Evolutionary conservation across 2,329 filamentous ascomycete genomes (phyloP), one percentile per base, ranked within the genome.

Genomic region (Fusarium foetens): DNA sequence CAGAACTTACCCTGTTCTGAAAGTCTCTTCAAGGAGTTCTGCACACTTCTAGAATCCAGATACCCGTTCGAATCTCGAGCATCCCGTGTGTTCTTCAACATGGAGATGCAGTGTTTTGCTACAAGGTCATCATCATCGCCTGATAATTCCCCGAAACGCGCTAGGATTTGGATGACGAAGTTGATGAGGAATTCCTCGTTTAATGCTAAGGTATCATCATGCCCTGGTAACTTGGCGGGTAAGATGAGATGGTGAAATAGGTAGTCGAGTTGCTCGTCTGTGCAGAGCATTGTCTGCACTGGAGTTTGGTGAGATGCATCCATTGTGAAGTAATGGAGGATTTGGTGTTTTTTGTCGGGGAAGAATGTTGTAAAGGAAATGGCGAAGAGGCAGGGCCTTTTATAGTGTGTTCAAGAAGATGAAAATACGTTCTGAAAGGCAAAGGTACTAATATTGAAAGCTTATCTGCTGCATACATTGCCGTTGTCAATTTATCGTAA

Each of bases 351-450:
- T 11, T 27, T 45, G 5, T 5, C 1, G 3, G 3, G 16, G 3
- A 35, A 9, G n/a, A 23, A 19, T 23, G 6, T 23, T 48, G 7
- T 3, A 19, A 13, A 19, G 10, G 9, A 1, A n/a, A 8, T 17
- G 5, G 3, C 12, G 14, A 17, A 5, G 4, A 19, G 5, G 23
- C 0, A 12, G 8, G 17, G 11, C 5, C 1, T 6, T 25, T 27
- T 19, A 14, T 19, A 13, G 4, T 6, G 4, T 19, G 8, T 1
- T 7, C 7, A 5, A 27, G 17, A 21, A 3, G 1, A 27, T 9
- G 0, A 0, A 10, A 45, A 14, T 1, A 21, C 8, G 25, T 10
- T 27, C 3, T 10, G 8, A 45, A 45, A 45, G 42, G 17, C 5
- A 14, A 27, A 27, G 0, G 7, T 27, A 5, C 14, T 7, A 4